phyloP scores from a whole-genome alignment of 192 early-diverging fungal genomes.

The Coemansia sp. region DNA sequence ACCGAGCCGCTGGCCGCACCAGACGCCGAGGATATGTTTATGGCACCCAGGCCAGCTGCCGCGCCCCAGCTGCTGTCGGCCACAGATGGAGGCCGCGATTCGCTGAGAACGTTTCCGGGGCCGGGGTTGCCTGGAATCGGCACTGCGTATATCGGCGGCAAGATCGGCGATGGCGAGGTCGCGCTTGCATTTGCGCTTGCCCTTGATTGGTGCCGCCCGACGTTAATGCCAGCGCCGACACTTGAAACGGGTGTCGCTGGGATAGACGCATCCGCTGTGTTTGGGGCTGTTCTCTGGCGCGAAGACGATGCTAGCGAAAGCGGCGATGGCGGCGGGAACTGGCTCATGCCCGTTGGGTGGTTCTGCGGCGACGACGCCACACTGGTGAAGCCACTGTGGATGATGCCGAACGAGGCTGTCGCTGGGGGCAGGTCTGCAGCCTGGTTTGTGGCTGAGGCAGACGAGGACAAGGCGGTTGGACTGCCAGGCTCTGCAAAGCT shows the following conservation, averaged over 20 bases:
- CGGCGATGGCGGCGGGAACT: conserved; percentile 39
- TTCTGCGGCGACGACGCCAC: conserved; percentile 24
- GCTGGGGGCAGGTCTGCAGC: conserved; percentile 2
- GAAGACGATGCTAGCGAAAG: conserved; percentile 25
- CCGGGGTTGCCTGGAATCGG: conserved; percentile 54
- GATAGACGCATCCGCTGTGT: conserved; percentile 16
- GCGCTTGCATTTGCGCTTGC: conserved; percentile 15
- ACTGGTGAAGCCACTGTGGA: conserved; percentile 31
- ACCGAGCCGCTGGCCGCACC: conserved; percentile 4
- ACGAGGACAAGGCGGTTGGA: not conserved
- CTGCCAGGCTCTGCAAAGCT: not conserved
- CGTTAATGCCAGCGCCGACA: conserved; percentile 9
- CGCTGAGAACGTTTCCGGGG: conserved; percentile 48
- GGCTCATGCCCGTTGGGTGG: conserved; percentile 9
- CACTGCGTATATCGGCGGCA: conserved; percentile 45
- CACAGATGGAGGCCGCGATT: conserved; percentile 28
- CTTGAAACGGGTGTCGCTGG: conserved; percentile 26
- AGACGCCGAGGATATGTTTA: conserved; percentile 24
- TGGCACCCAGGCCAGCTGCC: conserved; percentile 19
- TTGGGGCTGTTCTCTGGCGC: conserved; percentile 20
- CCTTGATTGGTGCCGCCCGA: conserved; percentile 28
- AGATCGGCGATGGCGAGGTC: conserved; percentile 38
- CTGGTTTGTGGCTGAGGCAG: conserved; percentile 9
- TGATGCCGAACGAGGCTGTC: conserved; percentile 2
- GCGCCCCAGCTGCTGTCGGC: conserved; percentile 40